phyloP scores from a whole-genome alignment of 2,329 filamentous ascomycete genomes.

The Onygenales sp. region DNA sequence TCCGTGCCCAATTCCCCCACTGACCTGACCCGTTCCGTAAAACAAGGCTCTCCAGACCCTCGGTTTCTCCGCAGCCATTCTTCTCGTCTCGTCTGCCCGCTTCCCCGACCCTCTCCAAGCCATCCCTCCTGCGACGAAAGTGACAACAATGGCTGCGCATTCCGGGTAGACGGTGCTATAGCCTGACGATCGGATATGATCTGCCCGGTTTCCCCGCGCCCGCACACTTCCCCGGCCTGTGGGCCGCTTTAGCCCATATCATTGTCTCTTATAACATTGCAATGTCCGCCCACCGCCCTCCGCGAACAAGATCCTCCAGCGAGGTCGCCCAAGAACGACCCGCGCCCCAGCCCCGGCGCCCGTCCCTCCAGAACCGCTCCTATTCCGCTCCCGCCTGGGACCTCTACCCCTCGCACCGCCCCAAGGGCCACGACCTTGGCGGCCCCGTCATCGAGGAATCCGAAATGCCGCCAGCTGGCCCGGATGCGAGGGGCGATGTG shows the following conservation, averaged over 20 bases:
- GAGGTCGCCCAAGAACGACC: slow-evolving; percentile 19
- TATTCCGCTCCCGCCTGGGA: slow-evolving; percentile 25
- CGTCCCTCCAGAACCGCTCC: slow-evolving; percentile 24
- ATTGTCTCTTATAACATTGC: background rate
- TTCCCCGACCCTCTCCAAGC: too few relatives aligned
- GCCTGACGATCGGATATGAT: background rate
- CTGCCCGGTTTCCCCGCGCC: background rate
- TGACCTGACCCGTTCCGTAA: too few relatives aligned
- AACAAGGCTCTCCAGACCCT: too few relatives aligned
- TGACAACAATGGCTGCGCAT: too few relatives aligned
- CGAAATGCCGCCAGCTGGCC: slow-evolving; percentile 13
- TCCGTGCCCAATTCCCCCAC: too few relatives aligned
- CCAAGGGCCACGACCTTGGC: slow-evolving; percentile 12
- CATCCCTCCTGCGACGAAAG: too few relatives aligned
- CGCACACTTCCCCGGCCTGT: too few relatives aligned
- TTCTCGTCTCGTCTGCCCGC: too few relatives aligned
- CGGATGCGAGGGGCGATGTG: slow-evolving; percentile 4
- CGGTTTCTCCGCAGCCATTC: too few relatives aligned
- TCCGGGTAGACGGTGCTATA: too few relatives aligned
- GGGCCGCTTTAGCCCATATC: too few relatives aligned
- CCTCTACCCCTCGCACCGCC: slow-evolving; percentile 18
- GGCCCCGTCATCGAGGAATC: slow-evolving; percentile 22
- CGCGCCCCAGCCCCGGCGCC: slow-evolving; percentile 17
- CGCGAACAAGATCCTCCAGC: slow-evolving; percentile 24
- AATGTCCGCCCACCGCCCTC: slow-evolving; percentile 16